Conservation (phyloP, 202 grass and related monocot genomes). For the Cymbopogon flexuosus region DNA sequence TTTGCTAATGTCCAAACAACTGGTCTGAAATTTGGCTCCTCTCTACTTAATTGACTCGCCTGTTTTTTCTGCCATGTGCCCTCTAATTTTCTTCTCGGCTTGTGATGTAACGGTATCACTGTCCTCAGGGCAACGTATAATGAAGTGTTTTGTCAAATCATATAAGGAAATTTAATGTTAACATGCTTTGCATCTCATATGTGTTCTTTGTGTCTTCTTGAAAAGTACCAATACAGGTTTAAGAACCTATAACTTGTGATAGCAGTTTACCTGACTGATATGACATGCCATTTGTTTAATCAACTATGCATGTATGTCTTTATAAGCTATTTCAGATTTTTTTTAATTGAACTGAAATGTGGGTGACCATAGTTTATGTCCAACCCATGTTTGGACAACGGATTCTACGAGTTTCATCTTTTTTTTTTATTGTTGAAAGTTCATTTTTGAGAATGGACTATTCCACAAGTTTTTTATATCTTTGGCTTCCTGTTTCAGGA, state of each 20-base stretch:
- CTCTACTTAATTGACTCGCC: not conserved
- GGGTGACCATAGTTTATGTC: not conserved
- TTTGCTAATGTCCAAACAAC: not conserved
- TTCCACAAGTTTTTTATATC: not conserved
- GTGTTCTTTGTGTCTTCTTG: not conserved
- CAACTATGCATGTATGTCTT: not conserved
- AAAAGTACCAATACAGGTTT: not conserved
- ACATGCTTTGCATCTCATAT: not conserved
- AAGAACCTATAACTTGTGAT: not conserved
- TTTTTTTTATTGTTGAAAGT: not conserved
- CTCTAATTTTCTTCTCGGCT: not conserved
- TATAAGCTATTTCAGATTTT: not conserved
- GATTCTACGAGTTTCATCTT: not conserved
- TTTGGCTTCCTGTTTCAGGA: constrained; percentile 33
- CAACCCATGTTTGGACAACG: not conserved
- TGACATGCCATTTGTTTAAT: not conserved
- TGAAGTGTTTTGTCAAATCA: not conserved
- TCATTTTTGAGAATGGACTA: not conserved
- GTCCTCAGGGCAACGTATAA: not conserved
- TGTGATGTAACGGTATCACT: not conserved
- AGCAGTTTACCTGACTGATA: not conserved
- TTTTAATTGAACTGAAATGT: not conserved
- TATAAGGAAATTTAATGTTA: not conserved
- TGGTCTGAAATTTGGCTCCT: not conserved
- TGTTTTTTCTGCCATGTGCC: not conserved